A percentile compares a stretch with the other conserved stretches of the same genome.
Evolutionary conservation across 1,284 basidiomycete species (phyloP).

Genomic region (Amylostereum chailletii): DNA sequence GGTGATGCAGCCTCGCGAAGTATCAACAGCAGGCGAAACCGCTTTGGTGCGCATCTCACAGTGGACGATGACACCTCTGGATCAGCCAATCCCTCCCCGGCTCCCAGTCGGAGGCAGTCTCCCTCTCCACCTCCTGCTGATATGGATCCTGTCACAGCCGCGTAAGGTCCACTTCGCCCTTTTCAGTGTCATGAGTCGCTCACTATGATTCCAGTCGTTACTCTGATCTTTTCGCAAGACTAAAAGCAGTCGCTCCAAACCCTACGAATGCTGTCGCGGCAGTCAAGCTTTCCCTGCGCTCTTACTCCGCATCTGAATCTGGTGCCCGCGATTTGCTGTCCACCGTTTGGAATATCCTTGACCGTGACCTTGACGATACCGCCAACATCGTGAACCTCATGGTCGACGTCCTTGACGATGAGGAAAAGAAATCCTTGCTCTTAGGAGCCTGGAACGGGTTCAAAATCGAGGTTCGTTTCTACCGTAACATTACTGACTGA

Average conservation of each 20-base stretch:
- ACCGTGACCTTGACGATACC: slow-evolving; percentile 69
- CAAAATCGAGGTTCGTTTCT: slow-evolving; percentile 60
- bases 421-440: slow-evolving; percentile 76
- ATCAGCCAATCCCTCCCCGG: slow-evolving; percentile 11
- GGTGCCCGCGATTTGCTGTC: slow-evolving; percentile 80
- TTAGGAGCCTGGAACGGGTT: slow-evolving; percentile 78
- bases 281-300: slow-evolving; percentile 74
- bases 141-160: slow-evolving; percentile 41
- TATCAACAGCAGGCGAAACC: slow-evolving; percentile 38
- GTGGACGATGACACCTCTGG: slow-evolving; percentile 24
- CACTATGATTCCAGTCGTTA: slow-evolving; percentile 46
- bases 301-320: slow-evolving; percentile 74
- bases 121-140: slow-evolving; percentile 39
- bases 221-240: slow-evolving; percentile 57
- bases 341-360: slow-evolving; percentile 81
- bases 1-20: slow-evolving; percentile 12
- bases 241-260: slow-evolving; percentile 62
- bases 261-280: slow-evolving; percentile 68
- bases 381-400: slow-evolving; percentile 72
- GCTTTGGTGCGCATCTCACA: slow-evolving; percentile 61
- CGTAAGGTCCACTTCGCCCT: slow-evolving; percentile 31
- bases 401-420: slow-evolving; percentile 76
- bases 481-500: neutral
- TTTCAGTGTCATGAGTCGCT: neutral
- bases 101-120: slow-evolving; percentile 27